Conservation (phyloP, 2,329 filamentous ascomycete genomes). For the Aspergillus sp. region DNA sequence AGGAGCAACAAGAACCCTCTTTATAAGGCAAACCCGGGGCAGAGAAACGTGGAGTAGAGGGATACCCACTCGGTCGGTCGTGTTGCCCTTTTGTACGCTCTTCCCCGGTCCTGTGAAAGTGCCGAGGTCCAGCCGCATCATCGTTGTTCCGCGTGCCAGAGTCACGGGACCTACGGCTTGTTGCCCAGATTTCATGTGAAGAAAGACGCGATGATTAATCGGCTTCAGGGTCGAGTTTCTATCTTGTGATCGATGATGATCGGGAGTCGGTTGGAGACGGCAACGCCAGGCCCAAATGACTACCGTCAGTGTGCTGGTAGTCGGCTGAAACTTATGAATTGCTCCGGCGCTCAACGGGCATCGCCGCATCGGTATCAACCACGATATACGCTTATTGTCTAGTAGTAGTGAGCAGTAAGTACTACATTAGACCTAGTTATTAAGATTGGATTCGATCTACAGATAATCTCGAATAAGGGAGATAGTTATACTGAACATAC, state of each 20-base stretch:
- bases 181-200: slow-evolving; percentile 24
- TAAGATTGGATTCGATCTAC: too few species aligned
- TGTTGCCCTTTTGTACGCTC: slow-evolving; percentile 19
- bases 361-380: too few species aligned
- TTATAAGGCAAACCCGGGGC: slow-evolving; percentile 15
- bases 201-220: background rate
- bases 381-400: too few species aligned
- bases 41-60: slow-evolving; percentile 6
- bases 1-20: slow-evolving; percentile 5
- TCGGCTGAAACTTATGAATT: too few species aligned
- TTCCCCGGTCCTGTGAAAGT: slow-evolving; percentile 22
- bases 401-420: too few species aligned
- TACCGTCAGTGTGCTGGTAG: too few species aligned
- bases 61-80: slow-evolving; percentile 11
- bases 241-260: slow-evolving; percentile 22
- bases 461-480: too few species aligned
- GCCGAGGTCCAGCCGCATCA: slow-evolving; percentile 33
- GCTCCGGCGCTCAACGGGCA: too few species aligned
- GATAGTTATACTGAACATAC: too few species aligned
- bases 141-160: slow-evolving; percentile 21
- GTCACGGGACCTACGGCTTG: slow-evolving; percentile 25
- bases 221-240: slow-evolving; percentile 2
- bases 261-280: slow-evolving; percentile 6
- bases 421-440: too few species aligned
- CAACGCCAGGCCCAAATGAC: too few species aligned